Evolutionary conservation across 345 rosid species (phyloP), one percentile per base, ranked within the genome.

Genomic region (Populus nigra): DNA sequence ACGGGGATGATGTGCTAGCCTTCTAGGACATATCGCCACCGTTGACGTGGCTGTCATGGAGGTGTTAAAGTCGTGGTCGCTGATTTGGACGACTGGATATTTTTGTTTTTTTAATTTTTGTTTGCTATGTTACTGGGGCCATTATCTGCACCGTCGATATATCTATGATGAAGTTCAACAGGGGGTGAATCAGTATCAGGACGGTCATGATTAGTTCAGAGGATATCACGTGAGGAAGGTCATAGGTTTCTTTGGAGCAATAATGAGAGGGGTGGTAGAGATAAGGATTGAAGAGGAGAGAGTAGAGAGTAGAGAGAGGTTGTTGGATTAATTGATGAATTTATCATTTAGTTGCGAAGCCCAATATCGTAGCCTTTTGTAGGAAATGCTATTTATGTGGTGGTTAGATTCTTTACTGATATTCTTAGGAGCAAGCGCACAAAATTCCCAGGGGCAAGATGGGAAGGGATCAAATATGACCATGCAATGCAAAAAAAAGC

Each of bases 201-300:
- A 82, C 57, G 76, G 80, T 29, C 41, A 35, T 8, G 82, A 76
- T 75, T 41, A n/a, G 68, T 22, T 25, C 20, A 41, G n/a, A 8
- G 2, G 45, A 47, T 67, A 68, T 69, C 77, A 74, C 68, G 81
- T 73, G 83, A 50, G 73, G 20, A 66, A 17, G 41, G 16, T 13
- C 35, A 68, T 25, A 38, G 50, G 38, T 63, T 73, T 67, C 57
- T 31, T 13, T 2, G 61, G 59, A 59, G 79, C 61, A 74, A 74
- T 74, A 18, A 73, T 77, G 69, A 65, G 27, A 8, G 68, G 36
- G 78, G 78, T 13, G 78, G 73, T 68, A 67, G 73, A 68, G 27
- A 36, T 16, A 36, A 50, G 38, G 53, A 68, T 36, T 5, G 50
- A 59, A 9, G 31, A 72, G 27, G 9, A 45, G 67, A 33, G 36